Percentiles rank a stretch among this genome's conserved stretches.
Evolutionary conservation across 2,329 filamentous ascomycete species (phyloP).

Genomic region (Fusarium sp.): DNA sequence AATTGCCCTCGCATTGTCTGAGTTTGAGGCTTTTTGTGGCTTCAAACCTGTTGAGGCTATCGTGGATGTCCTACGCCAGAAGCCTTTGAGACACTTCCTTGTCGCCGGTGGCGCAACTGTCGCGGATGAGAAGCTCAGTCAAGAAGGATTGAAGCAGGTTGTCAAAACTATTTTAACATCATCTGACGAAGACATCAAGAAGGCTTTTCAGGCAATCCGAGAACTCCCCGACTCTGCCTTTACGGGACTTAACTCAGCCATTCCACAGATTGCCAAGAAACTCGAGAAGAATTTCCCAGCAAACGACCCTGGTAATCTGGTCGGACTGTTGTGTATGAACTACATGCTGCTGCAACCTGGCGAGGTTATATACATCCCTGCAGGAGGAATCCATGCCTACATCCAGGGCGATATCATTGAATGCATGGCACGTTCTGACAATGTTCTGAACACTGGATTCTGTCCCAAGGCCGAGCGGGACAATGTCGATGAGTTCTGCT

Average conservation of each 20-base stretch:
- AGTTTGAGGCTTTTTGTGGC: constrained; percentile 80
- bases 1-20: constrained; percentile 75
- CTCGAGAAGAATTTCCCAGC: constrained; percentile 71
- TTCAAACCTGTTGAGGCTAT: constrained; percentile 74
- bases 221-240: constrained; percentile 57
- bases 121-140: constrained; percentile 52
- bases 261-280: constrained; percentile 71
- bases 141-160: constrained; percentile 60
- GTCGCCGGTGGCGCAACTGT: constrained; percentile 26
- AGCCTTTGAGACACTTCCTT: constrained; percentile 36
- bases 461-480: constrained; percentile 73
- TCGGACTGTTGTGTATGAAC: constrained; percentile 79
- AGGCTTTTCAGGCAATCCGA: constrained; percentile 30
- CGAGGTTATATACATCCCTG: constrained; percentile 75
- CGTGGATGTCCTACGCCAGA: constrained; percentile 64
- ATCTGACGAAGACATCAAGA: constrained; percentile 52
- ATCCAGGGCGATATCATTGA: constrained; percentile 78
- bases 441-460: constrained; percentile 79
- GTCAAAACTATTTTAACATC: constrained; percentile 63
- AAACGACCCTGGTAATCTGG: constrained; percentile 72
- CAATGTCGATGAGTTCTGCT: constrained; percentile 69
- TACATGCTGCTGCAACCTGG: constrained; percentile 72
- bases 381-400: constrained; percentile 79
- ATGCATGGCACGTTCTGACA: constrained; percentile 80
- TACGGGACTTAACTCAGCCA: constrained; percentile 61